Evolutionary conservation across 495 filamentous ascomycete genomes (phyloP).

Genomic region (Paragyromitra xinjiangensis): DNA sequence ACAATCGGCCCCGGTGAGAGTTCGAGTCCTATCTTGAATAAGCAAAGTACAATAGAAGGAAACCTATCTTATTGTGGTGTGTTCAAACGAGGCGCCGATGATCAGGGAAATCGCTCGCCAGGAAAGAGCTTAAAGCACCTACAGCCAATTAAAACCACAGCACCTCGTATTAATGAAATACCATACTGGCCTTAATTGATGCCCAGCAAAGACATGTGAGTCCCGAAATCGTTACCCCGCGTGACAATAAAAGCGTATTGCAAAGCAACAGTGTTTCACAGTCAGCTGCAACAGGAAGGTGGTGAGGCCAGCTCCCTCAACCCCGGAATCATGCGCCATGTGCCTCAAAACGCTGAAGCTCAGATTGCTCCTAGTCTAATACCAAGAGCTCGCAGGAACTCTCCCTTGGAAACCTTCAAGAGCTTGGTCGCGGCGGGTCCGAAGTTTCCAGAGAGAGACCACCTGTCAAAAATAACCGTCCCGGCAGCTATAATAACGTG

Average conservation of each 20-base stretch:
- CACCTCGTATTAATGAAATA: neutral
- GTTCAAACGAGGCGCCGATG: neutral
- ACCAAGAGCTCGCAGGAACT: neutral
- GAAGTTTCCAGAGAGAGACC: too few relatives aligned
- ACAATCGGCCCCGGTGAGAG: neutral
- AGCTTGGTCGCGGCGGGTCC: neutral
- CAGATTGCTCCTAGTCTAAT: constrained; percentile 1
- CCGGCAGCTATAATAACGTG: neutral
- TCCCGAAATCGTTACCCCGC: neutral
- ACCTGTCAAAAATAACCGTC: neutral
- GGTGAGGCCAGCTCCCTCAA: neutral
- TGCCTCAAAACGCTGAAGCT: neutral
- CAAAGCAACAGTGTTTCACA: neutral
- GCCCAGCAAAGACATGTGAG: neutral
- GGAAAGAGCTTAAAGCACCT: constrained; percentile 2
- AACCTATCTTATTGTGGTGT: neutral
- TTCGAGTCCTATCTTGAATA: neutral
- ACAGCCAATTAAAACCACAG: neutral
- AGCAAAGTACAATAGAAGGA: neutral
- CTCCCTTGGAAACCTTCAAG: neutral
- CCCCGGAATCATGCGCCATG: neutral
- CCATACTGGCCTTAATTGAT: neutral
- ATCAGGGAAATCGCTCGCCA: neutral
- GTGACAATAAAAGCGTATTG: neutral
- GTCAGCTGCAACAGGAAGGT: constrained; percentile 27